Conservation (phyloP, 768 basidiomycete genomes). For the Auriscalpium orientale region DNA sequence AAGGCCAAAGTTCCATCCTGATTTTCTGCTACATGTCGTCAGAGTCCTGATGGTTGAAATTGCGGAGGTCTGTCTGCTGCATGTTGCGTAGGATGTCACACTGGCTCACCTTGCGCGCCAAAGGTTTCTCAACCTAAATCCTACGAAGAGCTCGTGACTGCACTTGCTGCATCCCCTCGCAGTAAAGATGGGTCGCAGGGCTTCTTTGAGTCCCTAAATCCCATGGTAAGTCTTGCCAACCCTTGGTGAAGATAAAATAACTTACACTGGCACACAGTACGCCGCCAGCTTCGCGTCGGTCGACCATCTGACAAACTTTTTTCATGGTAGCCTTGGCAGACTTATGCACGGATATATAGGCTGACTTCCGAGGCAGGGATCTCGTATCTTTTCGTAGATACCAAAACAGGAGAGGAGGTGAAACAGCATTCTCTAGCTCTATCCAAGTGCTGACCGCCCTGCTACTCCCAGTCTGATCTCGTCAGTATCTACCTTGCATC, state of each 20-base stretch:
- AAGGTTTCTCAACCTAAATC: constrained; percentile 62
- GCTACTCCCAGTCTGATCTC: background rate
- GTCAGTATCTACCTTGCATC: background rate
- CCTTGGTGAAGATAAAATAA: background rate
- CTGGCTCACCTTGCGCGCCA: background rate
- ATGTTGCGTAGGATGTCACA: background rate
- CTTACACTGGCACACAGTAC: constrained; percentile 20
- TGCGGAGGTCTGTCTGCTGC: constrained; percentile 43
- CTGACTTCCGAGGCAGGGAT: constrained; percentile 1
- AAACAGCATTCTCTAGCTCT: background rate
- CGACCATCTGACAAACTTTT: constrained; percentile 59
- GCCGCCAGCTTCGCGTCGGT: constrained; percentile 42
- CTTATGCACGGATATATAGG: too few species aligned
- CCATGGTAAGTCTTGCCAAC: constrained; percentile 2
- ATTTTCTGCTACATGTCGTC: constrained; percentile 56
- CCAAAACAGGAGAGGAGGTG: constrained; percentile 12
- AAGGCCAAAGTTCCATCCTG: constrained; percentile 43
- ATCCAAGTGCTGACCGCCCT: background rate
- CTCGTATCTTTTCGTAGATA: constrained; percentile 14
- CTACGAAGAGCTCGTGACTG: constrained; percentile 34
- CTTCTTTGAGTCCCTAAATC: constrained; percentile 13
- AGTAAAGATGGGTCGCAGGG: constrained; percentile 7
- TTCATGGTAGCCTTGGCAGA: constrained; percentile 20
- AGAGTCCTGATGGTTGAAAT: constrained; percentile 64
- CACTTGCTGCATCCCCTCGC: constrained; percentile 14